Base-by-base conservation (phyloP, 768 basidiomycete genomes). In the Gymnopilus dilepis region DNA sequence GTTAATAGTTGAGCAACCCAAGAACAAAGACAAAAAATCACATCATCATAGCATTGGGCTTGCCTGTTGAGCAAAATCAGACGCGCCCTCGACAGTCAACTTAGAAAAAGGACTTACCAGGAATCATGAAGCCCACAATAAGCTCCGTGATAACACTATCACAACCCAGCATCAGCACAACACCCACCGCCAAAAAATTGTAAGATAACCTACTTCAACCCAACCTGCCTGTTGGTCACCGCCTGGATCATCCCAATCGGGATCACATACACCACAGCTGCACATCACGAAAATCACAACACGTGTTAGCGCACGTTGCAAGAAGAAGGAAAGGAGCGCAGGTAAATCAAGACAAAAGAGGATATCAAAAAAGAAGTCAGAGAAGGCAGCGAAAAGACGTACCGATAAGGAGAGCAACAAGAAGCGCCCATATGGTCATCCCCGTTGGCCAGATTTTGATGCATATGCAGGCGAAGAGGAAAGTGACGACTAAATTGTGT, bases 241-340 rank as follows among this genome's bases (percentile, higher is more conserved):
- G 90, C 90, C 66, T 91, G 87, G 61, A 93, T 91, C 84, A 91
- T 87, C 64, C 79, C 91, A 57, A 89, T 85, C 13, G 92, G 92
- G 30, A 94, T 79, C 41, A 88, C 79, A 66, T 91, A 92, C 33
- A 89, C 60, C 41, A 78, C 74, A 22, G 82, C 81, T 80, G 55
- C 34, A 42, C 33, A 41, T 55, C n/a, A 33, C 41, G n/a, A 45
- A 43, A 60, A 40, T 53, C 48, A 26, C 52, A 37, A 28, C 52
- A 40, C 52, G 47, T 50, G 47, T 28, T 28, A 31, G 22, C 15
- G 30, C 47, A 50, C 47, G 47, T 50, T 50, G 47, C 47, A n/a
- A 22, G 8, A 9, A 9, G 15, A 9, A 37, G 11, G 11, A 37
- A 9, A 37, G 11, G 11, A 37, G 34, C 9, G 34, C 34, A 37